A percentile compares a stretch with the other conserved stretches of the same genome.
phyloP scores from a whole-genome alignment of 352 stramenopile species.

The Globisporangium nodosum region DNA sequence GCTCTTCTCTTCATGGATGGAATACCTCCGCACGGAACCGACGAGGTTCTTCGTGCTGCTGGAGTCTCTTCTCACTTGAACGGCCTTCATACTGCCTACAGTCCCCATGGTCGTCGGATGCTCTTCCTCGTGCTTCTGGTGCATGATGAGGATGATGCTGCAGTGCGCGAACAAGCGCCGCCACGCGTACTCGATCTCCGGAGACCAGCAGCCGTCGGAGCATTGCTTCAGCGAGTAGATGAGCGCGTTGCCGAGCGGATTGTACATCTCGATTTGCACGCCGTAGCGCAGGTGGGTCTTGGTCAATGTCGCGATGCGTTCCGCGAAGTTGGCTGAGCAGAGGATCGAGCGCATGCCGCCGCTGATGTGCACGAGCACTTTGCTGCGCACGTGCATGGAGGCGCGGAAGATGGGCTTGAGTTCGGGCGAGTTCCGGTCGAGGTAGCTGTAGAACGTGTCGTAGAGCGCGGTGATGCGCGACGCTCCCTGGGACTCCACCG shows the following conservation, averaged over 20 bases:
- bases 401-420: slow-evolving; percentile 40
- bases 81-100: neutral
- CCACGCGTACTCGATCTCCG: slow-evolving; percentile 37
- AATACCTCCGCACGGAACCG: neutral
- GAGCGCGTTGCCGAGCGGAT: slow-evolving; percentile 83
- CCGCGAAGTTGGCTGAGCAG: slow-evolving; percentile 40
- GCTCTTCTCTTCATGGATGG: slow-evolving; percentile 6
- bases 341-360: slow-evolving; percentile 38
- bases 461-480: slow-evolving; percentile 30
- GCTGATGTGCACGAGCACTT: slow-evolving; percentile 86
- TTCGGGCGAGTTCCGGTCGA: slow-evolving; percentile 35
- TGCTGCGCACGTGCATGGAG: slow-evolving; percentile 63
- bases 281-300: slow-evolving; percentile 79
- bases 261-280: slow-evolving; percentile 85
- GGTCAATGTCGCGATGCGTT: slow-evolving; percentile 59
- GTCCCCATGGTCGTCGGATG: slow-evolving; percentile 5
- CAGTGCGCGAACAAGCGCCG: slow-evolving; percentile 33
- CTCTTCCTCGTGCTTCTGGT: slow-evolving; percentile 18
- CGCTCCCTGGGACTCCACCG: slow-evolving; percentile 9
- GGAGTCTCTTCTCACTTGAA: neutral
- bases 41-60: neutral
- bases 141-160: slow-evolving; percentile 25
- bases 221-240: slow-evolving; percentile 66
- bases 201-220: slow-evolving; percentile 31
- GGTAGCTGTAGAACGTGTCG: slow-evolving; percentile 41